Percentiles rank a stretch among this genome's conserved stretches.
Conservation (phyloP, 2,329 filamentous ascomycete genomes). For the Thielaviopsis euricoi region DNA sequence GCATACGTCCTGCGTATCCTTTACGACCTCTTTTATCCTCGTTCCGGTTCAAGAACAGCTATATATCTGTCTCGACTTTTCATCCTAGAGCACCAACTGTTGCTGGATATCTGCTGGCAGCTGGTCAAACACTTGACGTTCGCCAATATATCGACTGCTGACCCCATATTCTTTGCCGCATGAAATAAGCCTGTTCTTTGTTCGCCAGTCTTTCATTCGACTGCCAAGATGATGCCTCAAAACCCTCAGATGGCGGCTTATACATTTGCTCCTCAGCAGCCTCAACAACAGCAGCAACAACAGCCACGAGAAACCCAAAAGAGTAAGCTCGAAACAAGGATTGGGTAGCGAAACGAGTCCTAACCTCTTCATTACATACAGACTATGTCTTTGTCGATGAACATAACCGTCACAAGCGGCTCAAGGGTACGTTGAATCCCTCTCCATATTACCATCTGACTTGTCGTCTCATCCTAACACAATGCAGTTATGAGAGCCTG, state of each 20-base stretch:
- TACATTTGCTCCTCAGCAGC: slow-evolving; percentile 50
- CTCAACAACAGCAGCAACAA: slow-evolving; percentile 28
- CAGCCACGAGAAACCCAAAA: slow-evolving; percentile 16
- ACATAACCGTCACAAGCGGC: slow-evolving; percentile 90
- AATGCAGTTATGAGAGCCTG: slow-evolving; percentile 81
- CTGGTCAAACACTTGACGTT: neutral
- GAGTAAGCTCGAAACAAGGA: neutral
- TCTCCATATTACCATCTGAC: neutral
- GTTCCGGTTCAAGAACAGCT: too few species aligned
- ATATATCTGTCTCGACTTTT: too few species aligned
- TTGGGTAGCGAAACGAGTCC: slow-evolving; percentile 11
- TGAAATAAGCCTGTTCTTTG: neutral
- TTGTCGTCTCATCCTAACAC: neutral
- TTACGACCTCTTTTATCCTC: too few species aligned
- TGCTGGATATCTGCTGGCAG: neutral
- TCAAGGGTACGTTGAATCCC: slow-evolving; percentile 53
- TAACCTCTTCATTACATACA: slow-evolving; percentile 28
- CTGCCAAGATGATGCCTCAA: slow-evolving; percentile 48
- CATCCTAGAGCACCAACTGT: neutral
- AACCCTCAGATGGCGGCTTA: slow-evolving; percentile 58
- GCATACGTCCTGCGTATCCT: neutral
- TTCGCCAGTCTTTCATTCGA: slow-evolving; percentile 37
- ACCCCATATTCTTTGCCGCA: neutral
- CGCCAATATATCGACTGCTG: neutral
- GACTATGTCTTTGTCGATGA: slow-evolving; percentile 99